These are phyloP conservation scores for Lactifluus piperatus DNA, from an alignment of 768 basidiomycete species.

Conservation along the genomic window DNA sequence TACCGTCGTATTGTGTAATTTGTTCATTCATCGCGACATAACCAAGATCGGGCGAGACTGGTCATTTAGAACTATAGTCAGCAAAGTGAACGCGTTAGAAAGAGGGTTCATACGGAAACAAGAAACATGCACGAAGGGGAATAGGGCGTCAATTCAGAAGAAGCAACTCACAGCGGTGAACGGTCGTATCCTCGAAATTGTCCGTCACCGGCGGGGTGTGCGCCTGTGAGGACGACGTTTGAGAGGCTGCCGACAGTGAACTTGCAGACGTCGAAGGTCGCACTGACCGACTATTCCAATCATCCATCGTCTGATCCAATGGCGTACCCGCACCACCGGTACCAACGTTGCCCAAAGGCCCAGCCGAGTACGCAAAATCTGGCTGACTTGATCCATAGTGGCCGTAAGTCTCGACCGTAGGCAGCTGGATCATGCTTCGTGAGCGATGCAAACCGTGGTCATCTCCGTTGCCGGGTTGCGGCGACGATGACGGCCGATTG, in stretches of 20 bases:
- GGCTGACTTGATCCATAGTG: slow-evolving; percentile 31
- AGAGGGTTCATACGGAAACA: slow-evolving; percentile 1
- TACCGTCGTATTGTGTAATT: slow-evolving; percentile 18
- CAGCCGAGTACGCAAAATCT: slow-evolving; percentile 76
- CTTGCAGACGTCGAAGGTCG: slow-evolving; percentile 75
- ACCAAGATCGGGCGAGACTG: slow-evolving; percentile 82
- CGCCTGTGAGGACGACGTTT: slow-evolving; percentile 71
- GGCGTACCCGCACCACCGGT: slow-evolving; percentile 20
- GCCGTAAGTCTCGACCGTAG: slow-evolving; percentile 46
- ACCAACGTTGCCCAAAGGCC: slow-evolving; percentile 28
- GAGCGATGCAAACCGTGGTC: slow-evolving; percentile 59
- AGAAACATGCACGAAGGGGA: background rate
- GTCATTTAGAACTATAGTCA: slow-evolving; percentile 33
- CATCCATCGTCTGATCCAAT: slow-evolving; percentile 25
- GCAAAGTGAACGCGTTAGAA: slow-evolving; percentile 19
- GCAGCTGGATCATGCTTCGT: slow-evolving; percentile 77
- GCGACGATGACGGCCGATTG: slow-evolving; percentile 21
- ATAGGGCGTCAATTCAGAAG: background rate
- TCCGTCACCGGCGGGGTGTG: slow-evolving; percentile 68
- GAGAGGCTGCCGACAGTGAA: slow-evolving; percentile 66
- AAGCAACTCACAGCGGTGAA: slow-evolving; percentile 69
- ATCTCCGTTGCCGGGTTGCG: slow-evolving; percentile 25
- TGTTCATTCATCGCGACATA: slow-evolving; percentile 79
- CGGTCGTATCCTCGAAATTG: slow-evolving; percentile 62
- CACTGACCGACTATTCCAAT: slow-evolving; percentile 34